Base-by-base conservation (phyloP, 495 filamentous ascomycete species). In the Xylaria nigripes region DNA sequence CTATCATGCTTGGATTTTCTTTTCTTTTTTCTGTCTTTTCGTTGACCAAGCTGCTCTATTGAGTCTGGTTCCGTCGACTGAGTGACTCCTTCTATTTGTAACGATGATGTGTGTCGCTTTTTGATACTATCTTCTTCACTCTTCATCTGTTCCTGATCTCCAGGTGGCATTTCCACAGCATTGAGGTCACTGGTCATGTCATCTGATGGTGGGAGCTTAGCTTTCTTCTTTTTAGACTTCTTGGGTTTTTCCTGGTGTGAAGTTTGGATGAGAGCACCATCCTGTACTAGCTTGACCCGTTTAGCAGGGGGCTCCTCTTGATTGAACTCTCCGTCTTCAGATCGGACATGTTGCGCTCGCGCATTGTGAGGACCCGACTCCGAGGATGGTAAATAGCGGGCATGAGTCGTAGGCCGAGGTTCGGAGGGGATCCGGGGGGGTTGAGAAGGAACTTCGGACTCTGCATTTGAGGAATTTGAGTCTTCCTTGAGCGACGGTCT, bases 351-450 rank as follows among this genome's bases (percentile, higher is more conserved):
- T 12, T 63, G 59, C 7, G 56, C 49, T 12, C 56, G 15, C 34
- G 52, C 27, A 29, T 22, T 40, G 18, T 55, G 38, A 45, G 52
- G 61, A 23, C 18, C 55, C 15, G 56, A 43, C 9, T 61, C 62
- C 0, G 56, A 52, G 36, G 64, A 63, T 18, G 67, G 71, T 1
- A 72, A 70, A 54, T 73, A 72, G 66, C 74, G 72, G 2, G 72
- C 67, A 50, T 77, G 76, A 13, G 65, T 57, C 18, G 53, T 66
- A 49, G 43, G 61, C 55, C 62, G 60, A n/a, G 48, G 55, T 16
- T 56, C 59, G 6, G 22, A 25, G 5, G 59, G 48, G 6, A n/a
- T n/a, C n/a, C n/a, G n/a, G n/a, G n/a, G n/a, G n/a, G n/a, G n/a
- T n/a, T n/a, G n/a, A n/a, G n/a, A n/a, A n/a, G n/a, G n/a, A n/a